These are phyloP conservation scores for Panicum miliaceum DNA, from an alignment of 176 grass and related monocot genomes.

Conservation along the genomic window DNA sequence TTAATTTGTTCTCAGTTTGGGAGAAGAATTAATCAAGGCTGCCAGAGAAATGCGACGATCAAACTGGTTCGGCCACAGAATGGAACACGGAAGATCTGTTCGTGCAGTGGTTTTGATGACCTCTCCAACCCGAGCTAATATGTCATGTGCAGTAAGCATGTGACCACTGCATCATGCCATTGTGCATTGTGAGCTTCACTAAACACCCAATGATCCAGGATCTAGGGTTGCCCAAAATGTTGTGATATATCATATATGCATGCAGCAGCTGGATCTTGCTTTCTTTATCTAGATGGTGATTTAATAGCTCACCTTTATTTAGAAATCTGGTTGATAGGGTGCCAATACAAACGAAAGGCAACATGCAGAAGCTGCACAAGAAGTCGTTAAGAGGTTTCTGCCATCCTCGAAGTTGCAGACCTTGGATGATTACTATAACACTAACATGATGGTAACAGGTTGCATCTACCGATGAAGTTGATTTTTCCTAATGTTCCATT, in stretches of 20 bases:
- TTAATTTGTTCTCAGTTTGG: not conserved
- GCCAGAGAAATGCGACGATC: not conserved
- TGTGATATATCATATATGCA: conserved; percentile 1
- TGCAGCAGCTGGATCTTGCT: conserved; percentile 1
- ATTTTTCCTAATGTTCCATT: not conserved
- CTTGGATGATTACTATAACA: not conserved
- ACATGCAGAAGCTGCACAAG: not conserved
- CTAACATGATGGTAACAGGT: conserved; percentile 5
- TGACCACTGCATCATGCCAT: conserved; percentile 2
- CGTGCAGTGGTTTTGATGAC: conserved; percentile 18
- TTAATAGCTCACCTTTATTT: not conserved
- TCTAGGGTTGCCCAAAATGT: conserved; percentile 1
- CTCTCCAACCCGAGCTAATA: conserved; percentile 13
- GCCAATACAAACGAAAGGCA: not conserved
- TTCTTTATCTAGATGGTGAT: not conserved
- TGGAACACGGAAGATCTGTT: not conserved
- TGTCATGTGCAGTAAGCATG: not conserved
- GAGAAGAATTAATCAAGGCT: too few species aligned
- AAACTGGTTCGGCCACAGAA: not conserved
- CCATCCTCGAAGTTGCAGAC: too few species aligned
- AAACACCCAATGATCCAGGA: not conserved
- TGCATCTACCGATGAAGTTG: not conserved
- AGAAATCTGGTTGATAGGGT: conserved; percentile 1
- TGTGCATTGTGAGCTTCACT: conserved; percentile 16
- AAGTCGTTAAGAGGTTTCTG: conserved; percentile 1